Conservation (phyloP, 176 grass and related monocot species). For the Pharus latifolius region DNA sequence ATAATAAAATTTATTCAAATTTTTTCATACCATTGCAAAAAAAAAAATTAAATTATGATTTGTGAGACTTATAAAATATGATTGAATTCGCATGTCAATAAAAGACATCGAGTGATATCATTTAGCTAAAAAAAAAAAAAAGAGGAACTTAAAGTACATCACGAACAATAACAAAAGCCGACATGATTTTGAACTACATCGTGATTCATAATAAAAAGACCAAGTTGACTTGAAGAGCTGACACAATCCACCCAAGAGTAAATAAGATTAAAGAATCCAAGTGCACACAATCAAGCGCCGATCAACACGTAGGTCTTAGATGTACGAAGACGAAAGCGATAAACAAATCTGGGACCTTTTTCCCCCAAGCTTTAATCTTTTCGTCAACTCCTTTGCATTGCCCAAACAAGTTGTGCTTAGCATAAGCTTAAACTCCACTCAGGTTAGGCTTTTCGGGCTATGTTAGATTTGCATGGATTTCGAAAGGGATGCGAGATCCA, state of each 20-base stretch:
- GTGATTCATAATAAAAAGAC: no score
- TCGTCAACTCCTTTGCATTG: background rate
- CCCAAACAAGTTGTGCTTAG: background rate
- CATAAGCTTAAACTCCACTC: background rate
- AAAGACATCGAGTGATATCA: no score
- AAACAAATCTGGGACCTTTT: background rate
- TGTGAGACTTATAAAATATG: no score
- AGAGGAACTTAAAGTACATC: no score
- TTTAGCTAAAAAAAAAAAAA: no score
- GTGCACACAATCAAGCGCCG: background rate
- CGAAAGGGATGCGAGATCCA: slow-evolving; percentile 28
- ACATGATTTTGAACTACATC: no score
- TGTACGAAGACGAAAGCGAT: background rate
- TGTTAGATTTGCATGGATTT: slow-evolving; percentile 18
- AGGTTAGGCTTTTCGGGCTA: background rate
- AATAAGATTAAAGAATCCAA: background rate
- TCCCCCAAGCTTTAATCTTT: background rate
- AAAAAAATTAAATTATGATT: no score
- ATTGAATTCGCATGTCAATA: no score
- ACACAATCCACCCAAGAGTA: background rate
- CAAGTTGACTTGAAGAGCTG: no score
- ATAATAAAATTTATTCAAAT: no score
- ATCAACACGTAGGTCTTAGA: background rate
- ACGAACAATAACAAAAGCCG: no score
- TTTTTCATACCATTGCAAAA: no score